These are phyloP conservation scores for Cerioporus squamosus DNA, from an alignment of 1,284 basidiomycete species.

Conservation along the genomic window DNA sequence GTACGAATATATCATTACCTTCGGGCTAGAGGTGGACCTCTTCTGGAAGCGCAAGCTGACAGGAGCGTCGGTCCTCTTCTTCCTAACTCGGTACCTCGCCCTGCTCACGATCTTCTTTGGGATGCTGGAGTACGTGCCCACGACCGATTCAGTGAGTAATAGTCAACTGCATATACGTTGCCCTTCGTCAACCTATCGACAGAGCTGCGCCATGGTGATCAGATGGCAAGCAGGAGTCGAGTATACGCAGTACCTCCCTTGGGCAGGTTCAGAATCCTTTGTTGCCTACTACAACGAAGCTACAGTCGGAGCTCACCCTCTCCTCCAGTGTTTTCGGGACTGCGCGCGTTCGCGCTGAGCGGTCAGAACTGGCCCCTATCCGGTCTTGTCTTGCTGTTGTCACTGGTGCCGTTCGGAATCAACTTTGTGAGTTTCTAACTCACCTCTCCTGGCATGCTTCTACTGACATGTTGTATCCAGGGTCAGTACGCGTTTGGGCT, in stretches of 20 bases:
- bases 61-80: slow-evolving; percentile 2
- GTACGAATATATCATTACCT: not conserved
- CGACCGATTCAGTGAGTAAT: not conserved
- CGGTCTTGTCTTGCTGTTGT: not conserved
- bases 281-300: too few species aligned
- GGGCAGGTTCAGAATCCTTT: not conserved
- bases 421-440: slow-evolving; percentile 2
- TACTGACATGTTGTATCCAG: not conserved
- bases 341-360: slow-evolving; percentile 11
- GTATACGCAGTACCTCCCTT: not conserved
- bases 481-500: not conserved
- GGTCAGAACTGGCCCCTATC: slow-evolving; percentile 1
- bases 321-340: slow-evolving; percentile 1
- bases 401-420: not conserved
- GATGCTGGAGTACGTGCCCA: not conserved
- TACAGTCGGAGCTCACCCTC: not conserved
- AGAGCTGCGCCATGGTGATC: not conserved
- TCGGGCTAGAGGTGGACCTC: slow-evolving; percentile 1
- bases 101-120: not conserved
- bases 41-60: slow-evolving; percentile 4
- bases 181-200: not conserved
- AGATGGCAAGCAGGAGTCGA: not conserved
- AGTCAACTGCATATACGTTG: not conserved
- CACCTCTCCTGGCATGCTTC: not conserved
- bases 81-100: not conserved